Conservation (phyloP, 176 grass and related monocot genomes). For the Guadua angustifolia region DNA sequence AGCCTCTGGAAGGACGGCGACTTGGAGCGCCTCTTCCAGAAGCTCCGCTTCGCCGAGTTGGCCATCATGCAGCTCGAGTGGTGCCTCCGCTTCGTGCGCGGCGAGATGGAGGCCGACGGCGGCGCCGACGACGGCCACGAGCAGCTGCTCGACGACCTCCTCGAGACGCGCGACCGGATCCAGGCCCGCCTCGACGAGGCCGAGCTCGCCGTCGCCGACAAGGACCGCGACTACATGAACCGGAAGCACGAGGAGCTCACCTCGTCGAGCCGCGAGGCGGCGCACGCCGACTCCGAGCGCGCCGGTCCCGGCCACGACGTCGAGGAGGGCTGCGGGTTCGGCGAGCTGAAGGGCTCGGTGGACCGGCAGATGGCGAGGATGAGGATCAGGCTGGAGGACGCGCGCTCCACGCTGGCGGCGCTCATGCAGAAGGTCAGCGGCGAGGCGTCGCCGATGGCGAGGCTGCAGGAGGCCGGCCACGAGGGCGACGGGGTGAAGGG, state of each 20-base stretch:
- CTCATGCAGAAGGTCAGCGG: slow-evolving; percentile 54
- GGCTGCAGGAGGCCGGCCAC: slow-evolving; percentile 36
- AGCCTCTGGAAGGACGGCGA: slow-evolving; percentile 65
- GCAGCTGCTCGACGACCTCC: slow-evolving; percentile 48
- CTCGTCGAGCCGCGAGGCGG: slow-evolving; percentile 7
- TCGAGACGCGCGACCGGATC: slow-evolving; percentile 57
- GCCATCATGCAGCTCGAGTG: slow-evolving; percentile 70
- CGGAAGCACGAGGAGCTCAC: slow-evolving; percentile 48
- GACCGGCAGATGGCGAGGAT: slow-evolving; percentile 46
- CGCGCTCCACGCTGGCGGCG: slow-evolving; percentile 40
- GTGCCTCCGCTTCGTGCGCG: slow-evolving; percentile 56
- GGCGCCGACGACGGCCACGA: slow-evolving; percentile 44
- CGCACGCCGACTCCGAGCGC: not conserved
- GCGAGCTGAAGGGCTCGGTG: slow-evolving; percentile 43
- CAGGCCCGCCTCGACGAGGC: slow-evolving; percentile 55
- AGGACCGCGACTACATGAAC: slow-evolving; percentile 56
- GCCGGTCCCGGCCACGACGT: not conserved
- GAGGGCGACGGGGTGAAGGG: slow-evolving; percentile 43
- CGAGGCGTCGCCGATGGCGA: slow-evolving; percentile 34
- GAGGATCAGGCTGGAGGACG: slow-evolving; percentile 58
- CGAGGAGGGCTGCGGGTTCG: slow-evolving; percentile 10
- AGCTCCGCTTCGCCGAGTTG: slow-evolving; percentile 70
- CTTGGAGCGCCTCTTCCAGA: slow-evolving; percentile 61
- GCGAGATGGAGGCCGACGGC: slow-evolving; percentile 42
- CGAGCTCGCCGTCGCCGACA: slow-evolving; percentile 56